A percentile compares a stretch with the other conserved stretches of the same genome.
Conservation (phyloP, 768 basidiomycete species). For the Leccinum rimulosum region DNA sequence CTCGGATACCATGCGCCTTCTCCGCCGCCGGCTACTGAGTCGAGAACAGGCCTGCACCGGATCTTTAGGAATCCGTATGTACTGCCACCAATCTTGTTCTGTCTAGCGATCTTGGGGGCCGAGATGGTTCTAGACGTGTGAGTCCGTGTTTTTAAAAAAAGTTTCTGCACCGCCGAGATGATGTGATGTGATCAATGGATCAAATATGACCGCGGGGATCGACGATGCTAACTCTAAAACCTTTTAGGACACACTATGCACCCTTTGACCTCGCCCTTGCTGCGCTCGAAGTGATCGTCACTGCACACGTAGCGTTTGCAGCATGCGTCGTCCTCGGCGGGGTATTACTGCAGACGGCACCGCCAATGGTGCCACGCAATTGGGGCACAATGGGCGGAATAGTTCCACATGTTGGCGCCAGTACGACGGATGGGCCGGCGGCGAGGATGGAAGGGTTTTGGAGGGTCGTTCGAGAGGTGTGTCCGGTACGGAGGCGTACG, state of each 20-base stretch:
- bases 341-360: conserved; percentile 87
- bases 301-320: conserved; percentile 81
- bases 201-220: neutral
- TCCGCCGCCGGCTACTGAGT: conserved; percentile 5
- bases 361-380: conserved; percentile 35
- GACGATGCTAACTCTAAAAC: neutral
- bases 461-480: conserved; percentile 77
- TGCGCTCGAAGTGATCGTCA: conserved; percentile 68
- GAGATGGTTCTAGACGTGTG: conserved; percentile 56
- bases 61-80: conserved; percentile 75
- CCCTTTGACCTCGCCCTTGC: conserved; percentile 86
- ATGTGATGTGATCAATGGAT: neutral
- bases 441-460: conserved; percentile 81
- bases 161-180: neutral
- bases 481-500: conserved; percentile 15
- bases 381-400: conserved; percentile 13
- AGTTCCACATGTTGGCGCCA: neutral
- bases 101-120: conserved; percentile 51
- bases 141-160: conserved; percentile 30
- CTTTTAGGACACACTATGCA: conserved; percentile 51
- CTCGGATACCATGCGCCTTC: conserved; percentile 6
- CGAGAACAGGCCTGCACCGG: conserved; percentile 14
- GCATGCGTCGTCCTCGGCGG: conserved; percentile 82
- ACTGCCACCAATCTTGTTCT: conserved; percentile 59
- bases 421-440: conserved; percentile 28